These are phyloP conservation scores for Ophiocordyceps sinensis DNA, from an alignment of 2,329 filamentous ascomycete genomes.

Conservation along the genomic window DNA sequence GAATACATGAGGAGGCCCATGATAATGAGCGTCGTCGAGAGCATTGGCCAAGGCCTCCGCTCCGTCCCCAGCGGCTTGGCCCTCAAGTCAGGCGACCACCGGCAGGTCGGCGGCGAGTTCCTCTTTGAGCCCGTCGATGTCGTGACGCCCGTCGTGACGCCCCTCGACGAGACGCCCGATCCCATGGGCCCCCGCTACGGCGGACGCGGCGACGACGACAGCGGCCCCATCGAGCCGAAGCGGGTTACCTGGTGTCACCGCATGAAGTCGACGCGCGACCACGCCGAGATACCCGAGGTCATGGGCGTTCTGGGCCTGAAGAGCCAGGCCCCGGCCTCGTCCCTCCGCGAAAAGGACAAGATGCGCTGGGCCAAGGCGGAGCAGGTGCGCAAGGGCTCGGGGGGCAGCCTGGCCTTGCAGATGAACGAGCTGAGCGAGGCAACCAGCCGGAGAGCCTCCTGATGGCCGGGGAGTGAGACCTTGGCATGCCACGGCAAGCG, in stretches of 20 bases:
- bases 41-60: constrained; percentile 45
- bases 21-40: constrained; percentile 31
- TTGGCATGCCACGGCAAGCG: no score
- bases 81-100: constrained; percentile 48
- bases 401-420: constrained; percentile 33
- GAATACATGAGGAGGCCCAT: constrained; percentile 48
- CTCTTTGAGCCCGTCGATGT: constrained; percentile 48
- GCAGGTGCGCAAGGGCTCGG: constrained; percentile 36
- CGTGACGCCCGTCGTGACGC: constrained; percentile 19
- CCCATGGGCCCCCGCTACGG: not conserved
- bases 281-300: constrained; percentile 55
- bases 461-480: not conserved
- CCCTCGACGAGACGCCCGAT: constrained; percentile 7
- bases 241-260: constrained; percentile 65
- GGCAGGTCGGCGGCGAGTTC: constrained; percentile 65
- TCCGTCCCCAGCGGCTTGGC: constrained; percentile 42
- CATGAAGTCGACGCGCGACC: constrained; percentile 67
- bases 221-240: constrained; percentile 33
- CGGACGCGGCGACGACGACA: constrained; percentile 8
- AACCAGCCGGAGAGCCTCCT: not conserved
- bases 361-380: constrained; percentile 33
- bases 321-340: constrained; percentile 12
- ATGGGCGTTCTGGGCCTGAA: constrained; percentile 47
- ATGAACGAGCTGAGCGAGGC: constrained; percentile 29
- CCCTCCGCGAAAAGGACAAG: constrained; percentile 20